These are phyloP conservation scores for Chondrus crispus DNA, from an alignment of 23 red algal genomes.

Conservation along the genomic window DNA sequence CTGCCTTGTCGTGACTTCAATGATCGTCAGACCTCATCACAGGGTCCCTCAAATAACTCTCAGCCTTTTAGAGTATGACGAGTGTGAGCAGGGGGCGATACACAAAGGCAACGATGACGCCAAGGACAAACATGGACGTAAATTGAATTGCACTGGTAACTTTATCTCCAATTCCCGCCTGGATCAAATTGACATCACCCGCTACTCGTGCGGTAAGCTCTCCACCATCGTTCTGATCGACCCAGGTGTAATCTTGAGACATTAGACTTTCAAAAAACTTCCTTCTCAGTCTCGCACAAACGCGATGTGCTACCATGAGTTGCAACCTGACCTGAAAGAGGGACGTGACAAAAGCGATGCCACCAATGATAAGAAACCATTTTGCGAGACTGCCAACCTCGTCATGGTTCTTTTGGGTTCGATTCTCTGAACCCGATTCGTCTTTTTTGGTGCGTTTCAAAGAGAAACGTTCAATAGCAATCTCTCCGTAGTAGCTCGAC, in stretches of 20 bases:
- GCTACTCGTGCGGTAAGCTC: slow-evolving; percentile 71
- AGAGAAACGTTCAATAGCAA: too few species aligned
- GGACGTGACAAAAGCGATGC: slow-evolving; percentile 70
- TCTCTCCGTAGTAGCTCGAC: too few species aligned
- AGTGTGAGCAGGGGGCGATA: slow-evolving; percentile 72
- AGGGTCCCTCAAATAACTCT: too few species aligned
- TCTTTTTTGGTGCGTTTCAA: too few species aligned
- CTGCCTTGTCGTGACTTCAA: too few species aligned
- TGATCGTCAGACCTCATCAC: too few species aligned
- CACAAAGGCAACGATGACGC: slow-evolving; percentile 77
- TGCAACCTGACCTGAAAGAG: slow-evolving; percentile 63
- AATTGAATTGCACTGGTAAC: slow-evolving; percentile 60
- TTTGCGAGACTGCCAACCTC: slow-evolving; percentile 60
- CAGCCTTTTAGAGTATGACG: slow-evolving; percentile 71
- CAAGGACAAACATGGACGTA: slow-evolving; percentile 64
- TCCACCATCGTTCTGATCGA: slow-evolving; percentile 55
- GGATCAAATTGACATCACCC: slow-evolving; percentile 68
- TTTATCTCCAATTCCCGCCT: slow-evolving; percentile 76
- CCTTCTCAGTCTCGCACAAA: slow-evolving; percentile 55
- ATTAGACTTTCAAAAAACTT: slow-evolving; percentile 75
- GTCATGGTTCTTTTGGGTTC: too few species aligned
- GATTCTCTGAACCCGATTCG: too few species aligned
- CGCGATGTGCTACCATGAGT: slow-evolving; percentile 51
- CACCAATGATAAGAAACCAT: slow-evolving; percentile 80
- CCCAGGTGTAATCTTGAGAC: slow-evolving; percentile 68